phyloP scores from a whole-genome alignment of 2,329 filamentous ascomycete genomes.

The Pseudocercospora fuligena region DNA sequence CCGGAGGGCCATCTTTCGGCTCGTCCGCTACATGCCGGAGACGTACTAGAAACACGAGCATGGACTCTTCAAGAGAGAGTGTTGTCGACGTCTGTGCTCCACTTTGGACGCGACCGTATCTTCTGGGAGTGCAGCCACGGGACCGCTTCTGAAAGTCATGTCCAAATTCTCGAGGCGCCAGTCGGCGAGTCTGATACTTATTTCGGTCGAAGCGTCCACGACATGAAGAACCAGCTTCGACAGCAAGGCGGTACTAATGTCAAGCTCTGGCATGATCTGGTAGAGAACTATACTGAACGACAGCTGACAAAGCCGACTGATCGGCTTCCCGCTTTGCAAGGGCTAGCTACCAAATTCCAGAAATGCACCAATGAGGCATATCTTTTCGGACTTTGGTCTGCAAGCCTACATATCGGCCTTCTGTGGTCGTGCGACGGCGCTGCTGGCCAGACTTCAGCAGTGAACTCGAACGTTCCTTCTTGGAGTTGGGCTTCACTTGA shows the following conservation, averaged over 20 bases:
- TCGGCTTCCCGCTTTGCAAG: conserved; percentile 19
- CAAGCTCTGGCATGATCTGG: conserved; percentile 14
- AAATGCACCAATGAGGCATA: conserved; percentile 9
- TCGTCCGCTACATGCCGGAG: neutral
- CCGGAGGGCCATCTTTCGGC: neutral
- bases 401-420: neutral
- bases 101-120: neutral
- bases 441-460: neutral
- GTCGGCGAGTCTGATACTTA: neutral
- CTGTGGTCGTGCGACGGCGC: neutral
- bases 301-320: conserved; percentile 11
- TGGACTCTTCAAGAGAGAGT: conserved; percentile 1
- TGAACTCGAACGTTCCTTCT: neutral
- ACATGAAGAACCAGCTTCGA: neutral
- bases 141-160: neutral
- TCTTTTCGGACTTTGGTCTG: conserved; percentile 18
- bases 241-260: neutral
- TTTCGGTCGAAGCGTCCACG: neutral
- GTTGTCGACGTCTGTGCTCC: neutral
- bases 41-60: neutral
- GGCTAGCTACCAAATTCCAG: conserved; percentile 17
- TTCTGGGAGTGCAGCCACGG: neutral
- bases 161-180: neutral
- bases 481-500: neutral
- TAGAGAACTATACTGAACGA: conserved; percentile 15